Base-by-base conservation (phyloP, 164 flowering plant species). In the Aristolochia contorta region DNA sequence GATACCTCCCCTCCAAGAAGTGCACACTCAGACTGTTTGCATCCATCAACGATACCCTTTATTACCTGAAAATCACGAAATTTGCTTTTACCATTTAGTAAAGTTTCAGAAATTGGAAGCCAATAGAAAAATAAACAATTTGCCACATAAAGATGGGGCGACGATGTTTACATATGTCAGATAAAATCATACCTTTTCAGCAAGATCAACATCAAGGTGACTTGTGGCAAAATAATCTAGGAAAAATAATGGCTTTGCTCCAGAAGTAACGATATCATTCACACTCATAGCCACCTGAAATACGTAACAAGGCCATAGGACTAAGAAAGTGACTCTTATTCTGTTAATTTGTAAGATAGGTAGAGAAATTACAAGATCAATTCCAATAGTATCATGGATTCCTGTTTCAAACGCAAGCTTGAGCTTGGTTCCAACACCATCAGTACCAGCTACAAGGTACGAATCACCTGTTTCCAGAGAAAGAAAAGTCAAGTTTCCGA, bases 361-460 rank as follows among this genome's bases (percentile, higher is more conserved):
- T 33, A 23, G 16, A 52, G 23, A 45, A 16, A 27, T 59, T 79
- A 89, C 99, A 94, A 93, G 72, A 74, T 93, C 99, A 76, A 93
- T 88, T 56, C 99, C 99, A 67, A 93, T 90, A 18, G 99, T 93
- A 1, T 86, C 92, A 69, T 93, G 99, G 30, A 90, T 88, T 56
- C 89, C 95, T 59, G 94, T 87, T 72, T 90, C 96, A 77, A 93
- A 93, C n/a, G 99, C 99, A 62, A 93, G 87, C 78, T 89, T 87
- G 21, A 93, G 83, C 65, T 93, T 93, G 24, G 99, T 93, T 58
- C 99, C 99, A 20, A 90, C 99, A 56, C 99, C 99, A 80, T 93
- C 99, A 10, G 99, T 90, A 27, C 99, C 99, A 69, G 99, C 97
- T 54, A 93, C 99, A 66, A 93, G 94, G 71, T 84, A 93, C 0